phyloP scores from a whole-genome alignment of 75 land plant genomes.

The Pinus taeda region DNA sequence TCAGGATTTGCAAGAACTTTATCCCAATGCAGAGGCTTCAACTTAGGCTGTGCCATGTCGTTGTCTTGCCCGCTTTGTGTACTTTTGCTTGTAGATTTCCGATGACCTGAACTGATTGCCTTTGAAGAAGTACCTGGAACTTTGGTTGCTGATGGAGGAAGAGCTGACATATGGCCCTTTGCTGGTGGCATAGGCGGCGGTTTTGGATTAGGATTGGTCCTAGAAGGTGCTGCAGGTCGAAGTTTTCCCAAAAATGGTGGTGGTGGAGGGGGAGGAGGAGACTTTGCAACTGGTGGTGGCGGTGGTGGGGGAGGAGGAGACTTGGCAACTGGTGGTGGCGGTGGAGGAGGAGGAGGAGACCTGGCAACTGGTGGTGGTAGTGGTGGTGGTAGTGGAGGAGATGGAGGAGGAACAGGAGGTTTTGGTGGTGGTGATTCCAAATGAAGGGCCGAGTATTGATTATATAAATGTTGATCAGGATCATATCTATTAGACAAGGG shows the following conservation, averaged over 20 bases:
- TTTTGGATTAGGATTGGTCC: neutral
- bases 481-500: neutral
- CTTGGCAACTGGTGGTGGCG: slow-evolving; percentile 8
- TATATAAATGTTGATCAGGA: neutral
- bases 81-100: neutral
- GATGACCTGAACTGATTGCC: slow-evolving; percentile 2
- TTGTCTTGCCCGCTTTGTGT: neutral
- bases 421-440: neutral
- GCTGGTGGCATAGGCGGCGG: slow-evolving; percentile 20
- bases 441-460: too few relatives aligned
- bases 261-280: slow-evolving; percentile 15
- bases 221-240: slow-evolving; percentile 28
- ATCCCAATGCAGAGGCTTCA: slow-evolving; percentile 97
- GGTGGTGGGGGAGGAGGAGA: slow-evolving; percentile 14
- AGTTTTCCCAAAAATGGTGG: slow-evolving; percentile 11
- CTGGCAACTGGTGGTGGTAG: neutral
- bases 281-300: neutral
- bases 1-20: slow-evolving; percentile 64
- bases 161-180: slow-evolving; percentile 6
- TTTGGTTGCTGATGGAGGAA: slow-evolving; percentile 40
- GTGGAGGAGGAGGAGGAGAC: slow-evolving; percentile 11
- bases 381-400: neutral
- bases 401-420: neutral
- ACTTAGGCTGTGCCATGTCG: slow-evolving; percentile 23
- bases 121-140: neutral